Percentiles rank a stretch among this genome's conserved stretches.
Evolutionary conservation across 805 yeast genomes (phyloP).

Genomic region (Monosporozyma unispora): DNA sequence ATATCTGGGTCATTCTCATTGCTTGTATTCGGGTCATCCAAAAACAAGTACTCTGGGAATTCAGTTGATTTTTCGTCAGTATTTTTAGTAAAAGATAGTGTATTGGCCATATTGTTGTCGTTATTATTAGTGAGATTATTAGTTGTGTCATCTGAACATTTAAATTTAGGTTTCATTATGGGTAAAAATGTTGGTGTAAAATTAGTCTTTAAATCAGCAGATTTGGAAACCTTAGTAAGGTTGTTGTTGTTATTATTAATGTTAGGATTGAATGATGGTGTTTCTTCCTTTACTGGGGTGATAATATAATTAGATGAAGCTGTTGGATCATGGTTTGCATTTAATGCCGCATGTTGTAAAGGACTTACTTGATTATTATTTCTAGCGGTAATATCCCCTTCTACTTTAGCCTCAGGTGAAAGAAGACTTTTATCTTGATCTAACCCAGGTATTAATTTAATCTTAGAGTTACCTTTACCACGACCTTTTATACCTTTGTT

Average conservation of each 20-base stretch:
- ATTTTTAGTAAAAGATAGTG: neutral
- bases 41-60: neutral
- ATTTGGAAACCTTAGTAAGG: neutral
- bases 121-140: neutral
- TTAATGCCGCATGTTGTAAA: neutral
- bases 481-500: conserved; percentile 56
- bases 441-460: neutral
- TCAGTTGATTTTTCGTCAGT: neutral
- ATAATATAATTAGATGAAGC: neutral
- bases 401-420: neutral
- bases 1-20: neutral
- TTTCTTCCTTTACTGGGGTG: neutral
- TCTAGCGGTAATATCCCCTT: neutral
- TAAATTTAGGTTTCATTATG: neutral
- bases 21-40: neutral
- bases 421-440: neutral
- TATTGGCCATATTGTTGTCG: neutral
- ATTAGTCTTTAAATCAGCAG: neutral
- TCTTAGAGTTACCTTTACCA: conserved; percentile 1
- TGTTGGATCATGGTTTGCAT: neutral
- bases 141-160: neutral
- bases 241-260: neutral
- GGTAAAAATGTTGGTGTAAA: neutral
- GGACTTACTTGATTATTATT: neutral
- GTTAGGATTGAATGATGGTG: neutral